These are phyloP conservation scores for Niveomyces coronatus DNA, from an alignment of 2,329 filamentous ascomycete genomes.

Conservation along the genomic window DNA sequence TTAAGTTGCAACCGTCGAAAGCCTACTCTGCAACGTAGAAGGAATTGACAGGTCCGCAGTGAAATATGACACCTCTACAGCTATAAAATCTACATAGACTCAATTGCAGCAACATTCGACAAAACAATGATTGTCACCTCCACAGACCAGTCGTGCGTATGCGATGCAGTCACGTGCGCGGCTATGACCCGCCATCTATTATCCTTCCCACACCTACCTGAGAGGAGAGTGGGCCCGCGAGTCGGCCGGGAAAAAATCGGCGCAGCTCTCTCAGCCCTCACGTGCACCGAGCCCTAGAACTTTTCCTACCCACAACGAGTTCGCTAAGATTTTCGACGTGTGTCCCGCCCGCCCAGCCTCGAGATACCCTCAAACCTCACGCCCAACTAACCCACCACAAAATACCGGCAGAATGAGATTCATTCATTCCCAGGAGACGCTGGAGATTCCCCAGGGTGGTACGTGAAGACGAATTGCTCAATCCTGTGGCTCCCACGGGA, in stretches of 20 bases:
- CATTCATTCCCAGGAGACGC: slow-evolving; percentile 95
- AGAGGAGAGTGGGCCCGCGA: slow-evolving; percentile 6
- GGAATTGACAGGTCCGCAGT: too few relatives aligned
- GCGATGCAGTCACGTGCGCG: background rate
- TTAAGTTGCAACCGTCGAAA: too few relatives aligned
- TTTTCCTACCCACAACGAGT: slow-evolving; percentile 35
- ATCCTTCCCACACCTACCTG: too few relatives aligned
- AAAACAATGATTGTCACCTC: too few relatives aligned
- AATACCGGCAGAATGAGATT: slow-evolving; percentile 88
- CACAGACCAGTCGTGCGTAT: background rate
- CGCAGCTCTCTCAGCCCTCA: slow-evolving; percentile 20
- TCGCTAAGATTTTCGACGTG: slow-evolving; percentile 25
- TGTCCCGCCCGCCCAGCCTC: slow-evolving; percentile 24
- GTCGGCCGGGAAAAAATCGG: slow-evolving; percentile 18
- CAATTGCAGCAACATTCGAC: background rate
- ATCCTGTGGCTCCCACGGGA: background rate
- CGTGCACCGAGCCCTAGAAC: slow-evolving; percentile 34
- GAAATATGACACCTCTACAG: too few relatives aligned
- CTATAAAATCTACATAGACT: too few relatives aligned
- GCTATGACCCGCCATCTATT: background rate
- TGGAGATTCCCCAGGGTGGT: slow-evolving; percentile 96
- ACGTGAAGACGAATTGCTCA: slow-evolving; percentile 40
- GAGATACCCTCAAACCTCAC: slow-evolving; percentile 31
- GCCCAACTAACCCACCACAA: slow-evolving; percentile 32
- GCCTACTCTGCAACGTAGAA: too few relatives aligned